Conservation (phyloP, 2,329 filamentous ascomycete species). For the Aspergillus alliaceus region DNA sequence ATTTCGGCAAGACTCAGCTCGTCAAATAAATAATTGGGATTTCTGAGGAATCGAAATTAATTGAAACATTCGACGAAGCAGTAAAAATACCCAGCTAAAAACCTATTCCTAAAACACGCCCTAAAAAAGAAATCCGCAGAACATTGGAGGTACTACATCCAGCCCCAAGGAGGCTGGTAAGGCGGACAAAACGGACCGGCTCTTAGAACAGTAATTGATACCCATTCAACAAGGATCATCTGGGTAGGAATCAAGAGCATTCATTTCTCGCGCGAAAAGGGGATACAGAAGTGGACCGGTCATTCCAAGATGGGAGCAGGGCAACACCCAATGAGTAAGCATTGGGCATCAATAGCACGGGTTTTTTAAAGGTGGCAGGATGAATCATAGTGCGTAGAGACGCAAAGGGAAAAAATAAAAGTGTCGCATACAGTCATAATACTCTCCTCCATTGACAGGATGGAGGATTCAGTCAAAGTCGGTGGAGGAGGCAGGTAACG, state of each 20-base stretch:
- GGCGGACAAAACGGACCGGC: slow-evolving; percentile 24
- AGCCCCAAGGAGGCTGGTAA: slow-evolving; percentile 21
- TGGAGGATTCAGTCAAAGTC: slow-evolving; percentile 1
- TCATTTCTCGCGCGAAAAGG: slow-evolving; percentile 13
- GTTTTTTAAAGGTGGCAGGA: slow-evolving; percentile 16
- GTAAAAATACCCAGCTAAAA: slow-evolving; percentile 18
- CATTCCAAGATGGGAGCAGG: slow-evolving; percentile 6
- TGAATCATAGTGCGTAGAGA: slow-evolving; percentile 14
- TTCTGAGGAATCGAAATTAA: slow-evolving; percentile 16
- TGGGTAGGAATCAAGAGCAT: slow-evolving; percentile 13
- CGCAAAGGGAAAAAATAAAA: slow-evolving; percentile 14
- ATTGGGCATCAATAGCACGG: slow-evolving; percentile 28
- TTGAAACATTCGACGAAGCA: slow-evolving; percentile 8
- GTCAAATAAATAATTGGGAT: slow-evolving; percentile 16
- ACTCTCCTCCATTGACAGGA: not conserved
- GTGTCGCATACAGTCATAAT: not conserved
- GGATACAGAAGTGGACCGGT: slow-evolving; percentile 12
- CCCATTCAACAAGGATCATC: slow-evolving; percentile 18
- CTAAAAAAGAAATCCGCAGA: slow-evolving; percentile 14
- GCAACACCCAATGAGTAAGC: slow-evolving; percentile 13
- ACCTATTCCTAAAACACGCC: slow-evolving; percentile 18
- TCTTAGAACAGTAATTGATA: slow-evolving; percentile 24
- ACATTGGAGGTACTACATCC: slow-evolving; percentile 14
- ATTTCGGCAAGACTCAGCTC: slow-evolving; percentile 26
- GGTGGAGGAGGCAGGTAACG: slow-evolving; percentile 9